Evolutionary conservation across 2,329 filamentous ascomycete species (phyloP), one percentile per base, ranked within the genome.

Genomic region (Colletotrichum eleusines): DNA sequence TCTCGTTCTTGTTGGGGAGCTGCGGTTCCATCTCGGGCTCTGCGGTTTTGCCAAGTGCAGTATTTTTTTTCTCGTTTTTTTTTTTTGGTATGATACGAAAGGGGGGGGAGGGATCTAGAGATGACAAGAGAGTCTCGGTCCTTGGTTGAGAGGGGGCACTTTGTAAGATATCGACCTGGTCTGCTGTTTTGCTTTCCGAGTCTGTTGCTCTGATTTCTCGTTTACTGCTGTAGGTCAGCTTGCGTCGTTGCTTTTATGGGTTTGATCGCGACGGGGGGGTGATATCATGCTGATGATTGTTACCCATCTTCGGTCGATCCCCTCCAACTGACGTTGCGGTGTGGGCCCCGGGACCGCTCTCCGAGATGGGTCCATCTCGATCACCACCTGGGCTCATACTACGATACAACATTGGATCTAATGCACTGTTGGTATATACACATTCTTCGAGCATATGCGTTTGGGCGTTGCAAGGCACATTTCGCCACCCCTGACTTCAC

Each of bases 251-350:
- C 28, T 46, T 61, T 46, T 61, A 33, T 50, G 9, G 9, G 20
- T 12, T 20, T 7, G 5, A 11, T 18, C 38, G 16, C 35, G 3
- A 4, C n/a, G 26, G n/a, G n/a, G 31, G 23, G 31, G 61, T 67
- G 65, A 62, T 62, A 55, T 55, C 50, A 67, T 48, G 23, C 31
- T 61, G 64, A 67, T 55, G 64, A 4, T 23, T 31, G 2, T n/a
- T n/a, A n/a, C 14, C 12, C 48, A 38, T 23, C 1, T 50, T 50
- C 8, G 31, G 31, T 23, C 33, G 46, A 46, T 55, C 28, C 28
- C 38, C 46, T 46, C 26, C 48, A 38, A 54, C 57, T 67, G 63
- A 67, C 57, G 64, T 67, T 62, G 38, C 38, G 44, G 64, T 62
- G 64, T n/a, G n/a, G n/a, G 64, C 57, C 33, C 28, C 5, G 28